Evolutionary conservation across 495 filamentous ascomycete genomes (phyloP), one percentile per base, ranked within the genome.

Genomic region (Stereocaulon alpinum): DNA sequence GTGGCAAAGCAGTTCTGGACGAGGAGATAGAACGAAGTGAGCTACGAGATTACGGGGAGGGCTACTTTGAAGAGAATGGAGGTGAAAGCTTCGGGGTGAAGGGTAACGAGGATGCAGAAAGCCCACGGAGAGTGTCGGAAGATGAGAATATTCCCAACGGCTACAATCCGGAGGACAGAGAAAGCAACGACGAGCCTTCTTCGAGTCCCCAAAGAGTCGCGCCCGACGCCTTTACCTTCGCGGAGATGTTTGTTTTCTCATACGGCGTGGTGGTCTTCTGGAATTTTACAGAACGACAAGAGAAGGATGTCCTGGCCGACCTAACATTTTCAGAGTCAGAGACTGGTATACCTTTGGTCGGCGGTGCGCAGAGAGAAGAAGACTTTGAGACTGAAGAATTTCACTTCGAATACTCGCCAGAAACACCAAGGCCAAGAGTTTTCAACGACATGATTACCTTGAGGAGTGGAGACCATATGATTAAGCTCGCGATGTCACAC

Each of bases 371-470:
- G 20, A 77, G 83, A 60, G 87, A 91, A 71, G 82, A 84, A 58
- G 92, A 99, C 65, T 95, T 95, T 66, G 93, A 99, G 74, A 97
- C 89, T 4, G 93, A 99, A 66, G 92, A 97, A 67, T 96, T 99
- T 69, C 94, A 99, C 72, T 69, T 99, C 72, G 91, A 97, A 68
- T 99, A 99, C 72, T 91, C 86, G 60, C 80, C 83, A 1, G 79
- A 87, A 52, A 88, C 91, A 29, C 84, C 88, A 43, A 80, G 90
- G 27, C 94, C 93, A 9, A 79, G 93, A 58, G 86, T 99, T 58
- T 99, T 89, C 72, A 95, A 99, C 70, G 93, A 99, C 69, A 97
- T 99, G 94, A 97, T 99, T 69, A 99, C 93, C 0, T 76, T 99
- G 14, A 80, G 91, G 34, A 90, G 86, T 45, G 88, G 89, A 17